phyloP scores from a whole-genome alignment of 352 stramenopile genomes.

The Phytophthora hibernalis region DNA sequence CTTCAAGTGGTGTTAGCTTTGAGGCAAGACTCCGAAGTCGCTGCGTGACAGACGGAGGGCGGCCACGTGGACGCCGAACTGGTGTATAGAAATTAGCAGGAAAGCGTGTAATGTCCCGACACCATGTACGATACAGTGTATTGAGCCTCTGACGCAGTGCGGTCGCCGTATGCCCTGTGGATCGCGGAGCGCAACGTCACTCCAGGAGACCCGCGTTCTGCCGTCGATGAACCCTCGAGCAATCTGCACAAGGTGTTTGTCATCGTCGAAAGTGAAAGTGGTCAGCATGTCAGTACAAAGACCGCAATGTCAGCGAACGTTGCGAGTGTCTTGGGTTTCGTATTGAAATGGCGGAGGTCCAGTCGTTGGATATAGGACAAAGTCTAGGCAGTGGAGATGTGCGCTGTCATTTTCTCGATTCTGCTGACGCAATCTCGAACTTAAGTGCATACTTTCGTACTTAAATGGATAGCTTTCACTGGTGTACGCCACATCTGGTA shows the following conservation, averaged over 20 bases:
- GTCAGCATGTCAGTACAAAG: neutral
- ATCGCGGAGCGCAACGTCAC: neutral
- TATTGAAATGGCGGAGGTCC: constrained; percentile 5
- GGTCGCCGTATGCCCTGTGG: neutral
- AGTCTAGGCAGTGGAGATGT: neutral
- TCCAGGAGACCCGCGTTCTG: neutral
- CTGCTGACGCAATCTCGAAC: neutral
- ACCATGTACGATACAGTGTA: neutral
- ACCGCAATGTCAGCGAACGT: neutral
- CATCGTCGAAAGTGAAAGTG: constrained; percentile 16
- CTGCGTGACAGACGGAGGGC: neutral
- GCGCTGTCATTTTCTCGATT: neutral
- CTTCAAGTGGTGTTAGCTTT: too few species aligned
- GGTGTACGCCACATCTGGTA: neutral
- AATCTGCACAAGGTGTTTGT: constrained; percentile 18
- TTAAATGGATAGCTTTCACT: neutral
- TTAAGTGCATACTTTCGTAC: neutral
- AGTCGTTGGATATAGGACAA: constrained; percentile 5
- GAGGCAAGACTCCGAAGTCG: neutral
- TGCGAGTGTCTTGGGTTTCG: neutral
- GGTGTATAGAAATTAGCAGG: neutral
- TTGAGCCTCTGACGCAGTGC: constrained; percentile 1
- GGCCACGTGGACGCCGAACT: neutral
- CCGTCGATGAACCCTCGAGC: neutral
- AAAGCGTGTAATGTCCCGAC: neutral